Evolutionary conservation across 2,329 filamentous ascomycete species (phyloP), one percentile per base, ranked within the genome.

Genomic region (Ramichloridium luteum): DNA sequence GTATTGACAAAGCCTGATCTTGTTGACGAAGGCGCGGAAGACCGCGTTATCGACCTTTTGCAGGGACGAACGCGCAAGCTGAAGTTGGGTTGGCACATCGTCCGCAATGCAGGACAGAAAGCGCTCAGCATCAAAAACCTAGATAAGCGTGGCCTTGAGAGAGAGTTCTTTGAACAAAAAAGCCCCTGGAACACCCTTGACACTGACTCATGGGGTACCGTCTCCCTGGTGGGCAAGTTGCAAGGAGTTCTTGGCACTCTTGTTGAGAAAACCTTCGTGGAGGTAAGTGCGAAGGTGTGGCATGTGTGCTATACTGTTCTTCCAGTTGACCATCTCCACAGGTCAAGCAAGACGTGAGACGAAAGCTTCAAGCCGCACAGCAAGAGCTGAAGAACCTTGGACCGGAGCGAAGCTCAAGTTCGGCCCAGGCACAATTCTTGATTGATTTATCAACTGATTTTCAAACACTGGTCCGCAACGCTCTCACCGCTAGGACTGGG

Each of bases 361-460:
- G 6, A 10, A 54, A 51, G 32, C 39, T 55, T 1, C 15, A 41
- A 3, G 29, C 38, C 2, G 50, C 46, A 1, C 27, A 35, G 3
- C 41, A 42, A 1, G 45, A 46, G 0, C 50, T 77, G 2, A 38
- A 53, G 0, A 53, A 54, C 3, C 56, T 79, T 0, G 74, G 75
- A 0, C 51, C 55, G 1, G 55, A 63, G 3, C 57, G 72, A 5
- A 47, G 41, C 3, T 68, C 61, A 0, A 16, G 54, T 0, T 35
- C 54, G 0, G 60, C 73, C 34, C 68, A 75, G 36, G 59, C 57
- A 0, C 44, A 54, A 2, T 64, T 65, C n/a, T 51, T 76, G 6
- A 54, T 64, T 5, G 28, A 55, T 59, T 31, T 67, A 12, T 50
- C 59, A 0, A 51, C 46, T 0, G 40, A 45, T 3, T 67, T 63